Percentiles rank a stretch among this genome's conserved stretches.
Evolutionary conservation across 2,329 filamentous ascomycete species (phyloP).

Genomic region (Cercospora berteroae): DNA sequence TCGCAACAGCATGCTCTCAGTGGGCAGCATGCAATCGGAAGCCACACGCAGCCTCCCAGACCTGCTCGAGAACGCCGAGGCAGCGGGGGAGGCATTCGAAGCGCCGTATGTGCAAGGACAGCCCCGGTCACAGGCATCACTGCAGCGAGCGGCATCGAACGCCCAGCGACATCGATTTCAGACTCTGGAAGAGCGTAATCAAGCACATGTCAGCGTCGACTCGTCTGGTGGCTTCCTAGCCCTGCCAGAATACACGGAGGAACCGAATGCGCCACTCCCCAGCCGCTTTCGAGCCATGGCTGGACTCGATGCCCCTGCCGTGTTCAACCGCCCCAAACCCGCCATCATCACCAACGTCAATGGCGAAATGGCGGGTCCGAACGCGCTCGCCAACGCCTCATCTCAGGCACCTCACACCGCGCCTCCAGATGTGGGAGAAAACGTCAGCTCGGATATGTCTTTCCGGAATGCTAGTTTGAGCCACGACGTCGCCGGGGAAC

Average conservation of each 20-base stretch:
- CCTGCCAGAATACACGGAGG: constrained; percentile 72
- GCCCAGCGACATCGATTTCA: constrained; percentile 69
- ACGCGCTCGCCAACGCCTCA: not conserved
- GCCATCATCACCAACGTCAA: constrained; percentile 20
- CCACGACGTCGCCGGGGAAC: not conserved
- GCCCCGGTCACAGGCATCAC: constrained; percentile 35
- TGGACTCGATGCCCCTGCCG: constrained; percentile 35
- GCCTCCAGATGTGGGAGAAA: constrained; percentile 26
- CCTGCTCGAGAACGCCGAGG: constrained; percentile 34
- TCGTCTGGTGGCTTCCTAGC: constrained; percentile 80
- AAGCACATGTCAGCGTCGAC: constrained; percentile 49
- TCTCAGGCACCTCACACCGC: constrained; percentile 25
- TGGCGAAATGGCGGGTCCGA: constrained; percentile 3
- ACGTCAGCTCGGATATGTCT: constrained; percentile 30
- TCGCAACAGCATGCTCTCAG: constrained; percentile 29
- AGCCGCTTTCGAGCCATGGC: constrained; percentile 39
- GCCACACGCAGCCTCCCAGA: constrained; percentile 34
- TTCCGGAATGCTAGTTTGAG: constrained; percentile 26
- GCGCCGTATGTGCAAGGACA: constrained; percentile 38
- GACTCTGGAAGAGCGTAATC: constrained; percentile 54
- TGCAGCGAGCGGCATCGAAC: constrained; percentile 54
- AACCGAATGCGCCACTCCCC: constrained; percentile 45
- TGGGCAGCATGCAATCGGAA: constrained; percentile 32
- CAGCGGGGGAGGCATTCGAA: constrained; percentile 31
- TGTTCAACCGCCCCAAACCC: constrained; percentile 21